Conservation (phyloP, 1,284 basidiomycete genomes). For the Rhodofomes roseus region DNA sequence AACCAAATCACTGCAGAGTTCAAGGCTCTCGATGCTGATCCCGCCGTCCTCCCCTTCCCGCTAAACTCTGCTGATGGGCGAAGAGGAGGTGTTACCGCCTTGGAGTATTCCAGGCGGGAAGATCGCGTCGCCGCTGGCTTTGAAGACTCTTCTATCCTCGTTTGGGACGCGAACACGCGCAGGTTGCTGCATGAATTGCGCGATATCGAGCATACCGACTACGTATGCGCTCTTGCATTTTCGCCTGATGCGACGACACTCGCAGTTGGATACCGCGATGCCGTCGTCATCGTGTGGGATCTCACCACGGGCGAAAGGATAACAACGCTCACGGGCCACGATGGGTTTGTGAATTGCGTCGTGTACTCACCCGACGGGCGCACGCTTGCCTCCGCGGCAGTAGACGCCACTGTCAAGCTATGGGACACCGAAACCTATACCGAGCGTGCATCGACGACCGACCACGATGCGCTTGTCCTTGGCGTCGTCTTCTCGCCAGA, state of each 20-base stretch:
- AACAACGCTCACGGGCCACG: constrained; percentile 6
- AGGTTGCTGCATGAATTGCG: constrained; percentile 1
- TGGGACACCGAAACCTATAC: constrained; percentile 11
- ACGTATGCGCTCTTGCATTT: constrained; percentile 17
- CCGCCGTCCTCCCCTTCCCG: background rate
- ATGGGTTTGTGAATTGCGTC: constrained; percentile 13
- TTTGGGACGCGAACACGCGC: constrained; percentile 21
- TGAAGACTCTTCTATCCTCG: constrained; percentile 15
- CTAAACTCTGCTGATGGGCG: background rate
- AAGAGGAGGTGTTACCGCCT: constrained; percentile 10
- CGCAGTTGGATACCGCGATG: constrained; percentile 14
- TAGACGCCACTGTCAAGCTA: constrained; percentile 15
- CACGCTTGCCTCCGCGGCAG: constrained; percentile 17
- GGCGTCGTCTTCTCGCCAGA: constrained; percentile 16
- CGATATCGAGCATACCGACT: constrained; percentile 7
- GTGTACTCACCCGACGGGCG: constrained; percentile 19
- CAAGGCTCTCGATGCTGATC: background rate
- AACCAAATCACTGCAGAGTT: background rate
- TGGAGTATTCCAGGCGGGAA: constrained; percentile 20
- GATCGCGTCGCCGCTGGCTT: constrained; percentile 18
- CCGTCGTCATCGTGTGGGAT: constrained; percentile 8
- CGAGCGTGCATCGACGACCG: background rate
- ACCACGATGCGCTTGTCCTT: constrained; percentile 5
- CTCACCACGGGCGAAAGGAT: background rate
- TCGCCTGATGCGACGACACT: constrained; percentile 15